These are phyloP conservation scores for Isatis tinctoria DNA, from an alignment of 345 rosid species.

Conservation along the genomic window DNA sequence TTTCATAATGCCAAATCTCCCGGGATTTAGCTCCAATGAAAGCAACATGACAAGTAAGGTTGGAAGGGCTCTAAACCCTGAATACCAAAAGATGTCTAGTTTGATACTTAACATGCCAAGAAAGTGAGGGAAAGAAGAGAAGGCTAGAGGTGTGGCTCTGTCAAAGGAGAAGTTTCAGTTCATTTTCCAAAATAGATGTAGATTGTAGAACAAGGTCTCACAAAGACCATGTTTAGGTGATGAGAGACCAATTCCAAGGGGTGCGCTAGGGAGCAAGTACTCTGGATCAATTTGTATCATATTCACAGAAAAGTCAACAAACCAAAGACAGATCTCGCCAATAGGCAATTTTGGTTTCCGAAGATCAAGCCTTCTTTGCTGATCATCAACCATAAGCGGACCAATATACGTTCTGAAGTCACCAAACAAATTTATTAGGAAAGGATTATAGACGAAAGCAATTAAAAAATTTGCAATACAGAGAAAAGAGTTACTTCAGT, in stretches of 20 bases:
- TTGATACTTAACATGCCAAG: too few relatives aligned
- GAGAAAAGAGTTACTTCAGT: conserved; percentile 45
- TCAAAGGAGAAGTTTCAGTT: too few relatives aligned
- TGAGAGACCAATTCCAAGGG: neutral
- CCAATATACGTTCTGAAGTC: neutral
- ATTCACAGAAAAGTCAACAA: conserved; percentile 86
- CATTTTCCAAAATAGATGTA: too few relatives aligned
- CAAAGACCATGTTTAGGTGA: neutral
- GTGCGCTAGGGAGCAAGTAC: conserved; percentile 41
- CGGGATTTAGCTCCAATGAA: too few relatives aligned
- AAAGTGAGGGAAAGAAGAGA: too few relatives aligned
- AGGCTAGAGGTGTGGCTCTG: too few relatives aligned
- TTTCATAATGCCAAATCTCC: too few relatives aligned
- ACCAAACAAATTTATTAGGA: neutral
- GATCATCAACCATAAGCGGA: neutral
- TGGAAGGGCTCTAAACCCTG: too few relatives aligned
- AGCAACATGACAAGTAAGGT: too few relatives aligned
- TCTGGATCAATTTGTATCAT: conserved; percentile 58
- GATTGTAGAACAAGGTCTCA: neutral
- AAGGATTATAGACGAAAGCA: neutral
- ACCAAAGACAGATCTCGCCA: conserved; percentile 39
- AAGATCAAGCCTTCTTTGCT: neutral
- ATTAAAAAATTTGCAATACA: neutral
- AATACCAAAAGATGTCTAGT: too few relatives aligned
- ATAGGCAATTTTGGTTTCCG: neutral